Conservation (phyloP, 2,329 filamentous ascomycete genomes). For the Geoglossum cookeanum region DNA sequence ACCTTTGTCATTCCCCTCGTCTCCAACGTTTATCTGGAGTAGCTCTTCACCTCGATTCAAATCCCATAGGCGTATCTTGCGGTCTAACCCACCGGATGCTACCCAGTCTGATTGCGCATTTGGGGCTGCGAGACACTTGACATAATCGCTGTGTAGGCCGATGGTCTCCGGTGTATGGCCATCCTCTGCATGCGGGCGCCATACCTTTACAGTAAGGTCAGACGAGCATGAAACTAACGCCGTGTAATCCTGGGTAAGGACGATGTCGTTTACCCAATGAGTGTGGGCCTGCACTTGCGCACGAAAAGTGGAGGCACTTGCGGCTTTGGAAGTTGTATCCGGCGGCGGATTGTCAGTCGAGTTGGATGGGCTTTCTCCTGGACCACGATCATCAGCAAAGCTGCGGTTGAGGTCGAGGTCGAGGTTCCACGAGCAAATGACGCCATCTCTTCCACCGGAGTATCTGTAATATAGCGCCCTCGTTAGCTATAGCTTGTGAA, state of each 20-base stretch:
- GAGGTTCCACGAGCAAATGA: conserved; percentile 90
- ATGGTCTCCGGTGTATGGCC: conserved; percentile 55
- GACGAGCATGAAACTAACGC: conserved; percentile 79
- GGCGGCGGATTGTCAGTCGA: conserved; percentile 11
- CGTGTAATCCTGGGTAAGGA: conserved; percentile 56
- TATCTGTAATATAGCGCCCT: conserved; percentile 40
- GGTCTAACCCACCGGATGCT: conserved; percentile 80
- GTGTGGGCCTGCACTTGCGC: conserved; percentile 65
- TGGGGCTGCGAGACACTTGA: conserved; percentile 79
- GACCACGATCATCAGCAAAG: conserved; percentile 21
- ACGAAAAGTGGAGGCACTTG: conserved; percentile 30
- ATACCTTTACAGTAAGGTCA: conserved; percentile 84
- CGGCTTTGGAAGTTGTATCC: conserved; percentile 14
- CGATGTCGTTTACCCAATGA: conserved; percentile 91
- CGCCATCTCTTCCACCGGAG: conserved; percentile 85
- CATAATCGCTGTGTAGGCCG: conserved; percentile 87
- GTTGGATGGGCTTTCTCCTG: conserved; percentile 19
- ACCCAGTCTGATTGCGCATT: conserved; percentile 59
- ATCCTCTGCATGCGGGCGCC: conserved; percentile 54
- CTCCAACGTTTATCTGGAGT: conserved; percentile 66
- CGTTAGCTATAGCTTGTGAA: conserved; percentile 6
- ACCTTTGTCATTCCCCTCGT: conserved; percentile 71
- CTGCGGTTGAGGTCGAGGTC: conserved; percentile 42
- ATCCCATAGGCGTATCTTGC: conserved; percentile 88
- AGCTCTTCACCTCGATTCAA: conserved; percentile 71